Evolutionary conservation across 768 basidiomycete genomes (phyloP), one percentile per base, ranked within the genome.

Genomic region (Trametes punicea): DNA sequence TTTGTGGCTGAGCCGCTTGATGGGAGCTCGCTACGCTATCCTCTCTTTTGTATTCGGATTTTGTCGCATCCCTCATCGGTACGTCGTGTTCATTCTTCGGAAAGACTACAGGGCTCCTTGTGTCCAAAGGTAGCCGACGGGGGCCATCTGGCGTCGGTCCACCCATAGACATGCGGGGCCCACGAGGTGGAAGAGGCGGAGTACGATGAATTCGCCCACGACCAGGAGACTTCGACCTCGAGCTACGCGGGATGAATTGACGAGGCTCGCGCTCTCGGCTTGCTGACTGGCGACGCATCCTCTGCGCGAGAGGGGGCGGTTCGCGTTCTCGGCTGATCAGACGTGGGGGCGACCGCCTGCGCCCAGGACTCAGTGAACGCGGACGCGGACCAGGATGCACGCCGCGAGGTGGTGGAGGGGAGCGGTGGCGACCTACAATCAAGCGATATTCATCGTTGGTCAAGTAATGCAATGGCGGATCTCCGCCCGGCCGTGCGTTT

Each of bases 361-460:
- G 54, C 18, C 21, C 53, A 4, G 46, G 44, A 11, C 53, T 51
- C 34, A 42, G 9, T 9, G 58, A 60, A 6, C 53, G 58, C 38
- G 36, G 48, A 15, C 58, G 58, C 10, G 20, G 6, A 39, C 20
- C 25, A 33, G 46, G 36, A 53, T 30, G 39, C 25, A 18, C 16
- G 20, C 16, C 10, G 46, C 20, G 50, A 18, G 36, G 21, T 5
- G 27, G 42, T 2, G 38, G 44, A 3, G 57, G 57, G 15, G 48
- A 51, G 23, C 58, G 58, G 16, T 55, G 53, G 23, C 53, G 58
- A 29, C 53, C 53, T 18, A 48, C 52, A 25, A 60, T 55, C 11
- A 46, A 11, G 20, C 58, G 58, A 21, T 55, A 60, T 26, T 60
- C 58, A 16, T 60, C 48, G 36, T 60, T 49, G 1, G 58, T 60